A percentile compares a stretch with the other conserved stretches of the same genome.
phyloP scores from a whole-genome alignment of 805 yeast genomes.

The Helenozyma baotianmanensis region DNA sequence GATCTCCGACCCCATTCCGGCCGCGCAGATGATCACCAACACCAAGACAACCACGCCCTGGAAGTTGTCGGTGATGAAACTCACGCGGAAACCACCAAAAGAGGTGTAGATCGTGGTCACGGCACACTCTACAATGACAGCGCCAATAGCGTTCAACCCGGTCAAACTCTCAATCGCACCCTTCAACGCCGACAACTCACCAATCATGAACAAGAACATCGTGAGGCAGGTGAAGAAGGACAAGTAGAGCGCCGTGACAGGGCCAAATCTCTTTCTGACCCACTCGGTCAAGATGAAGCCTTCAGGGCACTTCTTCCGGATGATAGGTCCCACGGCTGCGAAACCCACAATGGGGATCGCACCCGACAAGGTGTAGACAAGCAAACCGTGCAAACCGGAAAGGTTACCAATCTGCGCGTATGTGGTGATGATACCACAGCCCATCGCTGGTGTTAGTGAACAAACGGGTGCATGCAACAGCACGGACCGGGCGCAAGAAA shows the following conservation, averaged over 20 bases:
- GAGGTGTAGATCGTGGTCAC: conserved; percentile 85
- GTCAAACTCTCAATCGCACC: conserved; percentile 75
- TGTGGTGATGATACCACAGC: conserved; percentile 82
- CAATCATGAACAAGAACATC: conserved; percentile 79
- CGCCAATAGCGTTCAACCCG: conserved; percentile 73
- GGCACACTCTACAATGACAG: conserved; percentile 77
- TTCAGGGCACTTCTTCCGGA: conserved; percentile 74
- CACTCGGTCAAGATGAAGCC: conserved; percentile 93
- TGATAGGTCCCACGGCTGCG: conserved; percentile 75
- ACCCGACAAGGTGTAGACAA: conserved; percentile 76
- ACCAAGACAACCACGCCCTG: conserved; percentile 75
- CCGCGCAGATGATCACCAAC: conserved; percentile 62
- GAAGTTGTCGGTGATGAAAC: conserved; percentile 80
- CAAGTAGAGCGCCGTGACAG: conserved; percentile 64
- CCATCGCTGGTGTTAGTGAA: conserved; percentile 61
- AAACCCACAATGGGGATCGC: conserved; percentile 83
- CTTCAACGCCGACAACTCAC: conserved; percentile 78
- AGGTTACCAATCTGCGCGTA: conserved; percentile 83
- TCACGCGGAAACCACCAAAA: conserved; percentile 84
- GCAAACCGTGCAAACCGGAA: conserved; percentile 81
- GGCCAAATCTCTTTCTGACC: conserved; percentile 83
- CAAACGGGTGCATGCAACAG: too few species aligned
- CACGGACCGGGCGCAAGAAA: too few species aligned
- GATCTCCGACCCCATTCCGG: conserved; percentile 74
- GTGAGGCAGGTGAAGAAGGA: conserved; percentile 82